Percentiles rank a stretch among this genome's conserved stretches.
Evolutionary conservation across 2,329 filamentous ascomycete species (phyloP).

Genomic region (Ophiocordyceps polyrhachis-furcata): DNA sequence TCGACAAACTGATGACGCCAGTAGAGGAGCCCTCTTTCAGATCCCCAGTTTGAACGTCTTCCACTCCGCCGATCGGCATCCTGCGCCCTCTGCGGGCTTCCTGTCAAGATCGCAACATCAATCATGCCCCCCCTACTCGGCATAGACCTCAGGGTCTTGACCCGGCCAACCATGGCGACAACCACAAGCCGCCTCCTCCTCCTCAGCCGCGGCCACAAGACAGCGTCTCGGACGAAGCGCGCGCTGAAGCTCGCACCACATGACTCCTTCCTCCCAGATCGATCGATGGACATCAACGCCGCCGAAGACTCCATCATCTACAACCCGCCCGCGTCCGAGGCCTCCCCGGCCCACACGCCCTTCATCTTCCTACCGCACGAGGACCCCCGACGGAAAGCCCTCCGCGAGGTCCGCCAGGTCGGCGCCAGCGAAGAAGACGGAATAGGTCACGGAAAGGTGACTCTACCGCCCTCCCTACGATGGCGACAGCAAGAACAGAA

Average conservation of each 20-base stretch:
- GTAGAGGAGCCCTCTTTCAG: not conserved
- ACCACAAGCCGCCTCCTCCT: conserved; percentile 7
- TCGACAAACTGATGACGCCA: not conserved
- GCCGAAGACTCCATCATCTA: conserved; percentile 27
- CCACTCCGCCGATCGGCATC: not conserved
- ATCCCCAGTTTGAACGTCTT: not conserved
- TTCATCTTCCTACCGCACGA: conserved; percentile 43
- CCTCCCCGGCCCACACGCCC: conserved; percentile 45
- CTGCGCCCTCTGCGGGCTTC: too few relatives aligned
- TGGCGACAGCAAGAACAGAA: conserved; percentile 17
- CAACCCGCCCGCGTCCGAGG: conserved; percentile 34
- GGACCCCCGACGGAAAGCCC: conserved; percentile 33
- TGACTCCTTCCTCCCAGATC: conserved; percentile 33
- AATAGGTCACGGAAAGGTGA: conserved; percentile 4
- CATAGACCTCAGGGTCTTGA: conserved; percentile 18
- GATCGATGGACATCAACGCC: conserved; percentile 11
- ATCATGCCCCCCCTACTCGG: not conserved
- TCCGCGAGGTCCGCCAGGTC: conserved; percentile 21
- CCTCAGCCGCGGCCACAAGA: conserved; percentile 26
- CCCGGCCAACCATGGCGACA: conserved; percentile 12
- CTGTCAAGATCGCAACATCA: not conserved
- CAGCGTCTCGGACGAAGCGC: conserved; percentile 33
- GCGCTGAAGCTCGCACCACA: conserved; percentile 41
- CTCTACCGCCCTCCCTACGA: conserved; percentile 16
- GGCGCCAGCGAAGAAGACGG: conserved; percentile 3